phyloP scores from a whole-genome alignment of 306 rosid genomes.

The Arachis hypogaea region DNA sequence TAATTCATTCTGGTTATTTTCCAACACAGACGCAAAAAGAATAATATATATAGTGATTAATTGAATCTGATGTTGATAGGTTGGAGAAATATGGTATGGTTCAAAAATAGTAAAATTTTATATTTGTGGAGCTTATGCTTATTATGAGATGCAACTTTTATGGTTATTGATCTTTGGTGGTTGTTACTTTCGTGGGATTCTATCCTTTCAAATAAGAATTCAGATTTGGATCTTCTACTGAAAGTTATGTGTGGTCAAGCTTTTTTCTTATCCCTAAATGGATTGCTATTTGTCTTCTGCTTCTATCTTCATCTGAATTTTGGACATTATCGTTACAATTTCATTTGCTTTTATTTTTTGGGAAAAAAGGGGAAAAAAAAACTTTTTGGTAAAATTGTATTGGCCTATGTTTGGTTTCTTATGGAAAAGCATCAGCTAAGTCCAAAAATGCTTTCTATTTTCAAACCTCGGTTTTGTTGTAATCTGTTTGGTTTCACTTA shows the following conservation, averaged over 20 bases:
- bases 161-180: conserved; percentile 34
- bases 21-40: too few species aligned
- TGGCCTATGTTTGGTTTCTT: conserved; percentile 10
- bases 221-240: conserved; percentile 47
- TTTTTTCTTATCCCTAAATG: conserved; percentile 43
- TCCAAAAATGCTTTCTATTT: neutral
- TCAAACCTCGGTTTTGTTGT: neutral
- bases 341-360: neutral
- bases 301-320: conserved; percentile 35
- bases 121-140: conserved; percentile 23
- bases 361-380: neutral
- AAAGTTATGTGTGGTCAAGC: conserved; percentile 40
- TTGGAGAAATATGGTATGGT: conserved; percentile 28
- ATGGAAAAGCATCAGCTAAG: neutral
- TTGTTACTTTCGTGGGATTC: conserved; percentile 47
- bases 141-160: conserved; percentile 29
- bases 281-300: conserved; percentile 42
- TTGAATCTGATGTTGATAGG: conserved; percentile 22
- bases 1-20: too few species aligned
- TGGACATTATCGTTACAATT: conserved; percentile 28
- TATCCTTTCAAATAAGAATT: conserved; percentile 37
- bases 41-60: neutral
- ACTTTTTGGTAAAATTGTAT: neutral
- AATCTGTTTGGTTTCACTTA: too few species aligned
- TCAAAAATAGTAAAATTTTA: conserved; percentile 34